These are phyloP conservation scores for Heterobasidion irregulare DNA, from an alignment of 1,284 basidiomycete genomes.

Conservation along the genomic window DNA sequence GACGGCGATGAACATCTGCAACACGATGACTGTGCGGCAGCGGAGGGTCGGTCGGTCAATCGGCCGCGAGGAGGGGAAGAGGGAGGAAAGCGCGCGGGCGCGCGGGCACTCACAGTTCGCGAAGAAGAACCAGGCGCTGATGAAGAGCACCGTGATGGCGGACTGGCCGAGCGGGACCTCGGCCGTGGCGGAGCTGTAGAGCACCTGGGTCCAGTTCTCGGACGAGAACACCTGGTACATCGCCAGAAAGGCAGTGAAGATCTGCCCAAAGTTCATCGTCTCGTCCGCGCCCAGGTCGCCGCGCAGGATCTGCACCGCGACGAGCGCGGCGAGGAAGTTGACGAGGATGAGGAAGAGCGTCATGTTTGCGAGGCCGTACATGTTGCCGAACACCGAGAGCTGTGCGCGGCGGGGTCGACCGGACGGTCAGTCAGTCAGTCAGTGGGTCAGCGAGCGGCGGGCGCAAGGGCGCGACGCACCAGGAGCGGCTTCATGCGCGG, in stretches of 20 bases:
- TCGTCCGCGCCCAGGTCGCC: constrained; percentile 61
- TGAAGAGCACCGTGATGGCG: constrained; percentile 68
- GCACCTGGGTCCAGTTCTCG: constrained; percentile 87
- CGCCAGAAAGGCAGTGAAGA: constrained; percentile 85
- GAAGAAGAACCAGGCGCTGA: constrained; percentile 87
- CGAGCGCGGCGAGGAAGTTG: constrained; percentile 82
- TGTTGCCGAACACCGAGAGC: constrained; percentile 87
- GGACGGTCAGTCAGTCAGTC: constrained; percentile 6
- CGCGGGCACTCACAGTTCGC: constrained; percentile 68
- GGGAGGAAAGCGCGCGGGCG: no score
- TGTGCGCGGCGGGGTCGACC: constrained; percentile 19
- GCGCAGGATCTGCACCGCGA: constrained; percentile 70
- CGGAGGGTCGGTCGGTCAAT: constrained; percentile 5
- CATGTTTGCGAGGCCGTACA: constrained; percentile 92
- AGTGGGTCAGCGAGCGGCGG: not conserved
- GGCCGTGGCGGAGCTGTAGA: constrained; percentile 66
- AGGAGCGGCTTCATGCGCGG: constrained; percentile 79
- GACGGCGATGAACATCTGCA: constrained; percentile 98
- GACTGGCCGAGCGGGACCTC: constrained; percentile 68
- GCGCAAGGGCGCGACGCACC: constrained; percentile 31
- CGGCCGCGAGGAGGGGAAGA: no score
- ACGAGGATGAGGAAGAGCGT: constrained; percentile 86
- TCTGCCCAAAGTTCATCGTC: constrained; percentile 80
- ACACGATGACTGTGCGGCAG: constrained; percentile 69
- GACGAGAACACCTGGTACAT: constrained; percentile 93